Conservation (phyloP, 345 rosid genomes). For the Syzygium aqueum region DNA sequence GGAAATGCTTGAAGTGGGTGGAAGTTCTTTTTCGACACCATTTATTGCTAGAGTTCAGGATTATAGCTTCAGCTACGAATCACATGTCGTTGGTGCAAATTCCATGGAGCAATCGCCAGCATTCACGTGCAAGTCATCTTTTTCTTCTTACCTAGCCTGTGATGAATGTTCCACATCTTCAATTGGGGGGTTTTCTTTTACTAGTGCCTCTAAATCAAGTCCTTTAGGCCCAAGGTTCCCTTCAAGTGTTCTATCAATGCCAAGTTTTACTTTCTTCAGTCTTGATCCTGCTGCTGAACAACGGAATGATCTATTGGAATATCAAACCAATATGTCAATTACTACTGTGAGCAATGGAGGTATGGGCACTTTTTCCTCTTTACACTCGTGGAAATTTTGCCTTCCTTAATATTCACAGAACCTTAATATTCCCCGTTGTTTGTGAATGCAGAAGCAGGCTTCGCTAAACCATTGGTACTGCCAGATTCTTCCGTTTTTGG, state of each 20-base stretch:
- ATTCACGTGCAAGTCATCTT: constrained; percentile 36
- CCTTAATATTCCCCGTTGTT: background rate
- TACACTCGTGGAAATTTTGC: background rate
- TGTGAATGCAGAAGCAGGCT: constrained; percentile 20
- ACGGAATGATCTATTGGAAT: background rate
- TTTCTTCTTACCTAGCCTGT: constrained; percentile 41
- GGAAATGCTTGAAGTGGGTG: constrained; percentile 27
- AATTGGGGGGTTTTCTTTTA: constrained; percentile 47
- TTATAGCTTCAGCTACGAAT: constrained; percentile 43
- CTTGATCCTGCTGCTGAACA: constrained; percentile 21
- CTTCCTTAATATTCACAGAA: background rate
- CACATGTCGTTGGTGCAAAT: constrained; percentile 4
- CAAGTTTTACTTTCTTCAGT: constrained; percentile 59
- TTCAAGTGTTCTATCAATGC: constrained; percentile 46
- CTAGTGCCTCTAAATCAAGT: constrained; percentile 28
- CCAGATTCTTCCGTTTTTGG: constrained; percentile 15
- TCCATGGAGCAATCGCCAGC: constrained; percentile 22
- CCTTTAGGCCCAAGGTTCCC: constrained; percentile 9
- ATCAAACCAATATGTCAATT: constrained; percentile 1
- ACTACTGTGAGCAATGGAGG: constrained; percentile 29
- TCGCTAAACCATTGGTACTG: constrained; percentile 23
- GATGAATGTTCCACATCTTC: constrained; percentile 12
- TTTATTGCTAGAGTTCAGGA: constrained; percentile 34
- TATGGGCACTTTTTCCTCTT: background rate
- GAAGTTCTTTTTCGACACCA: constrained; percentile 30